Base-by-base conservation (phyloP, 2,329 filamentous ascomycete genomes). In the Aureobasidium sp. region DNA sequence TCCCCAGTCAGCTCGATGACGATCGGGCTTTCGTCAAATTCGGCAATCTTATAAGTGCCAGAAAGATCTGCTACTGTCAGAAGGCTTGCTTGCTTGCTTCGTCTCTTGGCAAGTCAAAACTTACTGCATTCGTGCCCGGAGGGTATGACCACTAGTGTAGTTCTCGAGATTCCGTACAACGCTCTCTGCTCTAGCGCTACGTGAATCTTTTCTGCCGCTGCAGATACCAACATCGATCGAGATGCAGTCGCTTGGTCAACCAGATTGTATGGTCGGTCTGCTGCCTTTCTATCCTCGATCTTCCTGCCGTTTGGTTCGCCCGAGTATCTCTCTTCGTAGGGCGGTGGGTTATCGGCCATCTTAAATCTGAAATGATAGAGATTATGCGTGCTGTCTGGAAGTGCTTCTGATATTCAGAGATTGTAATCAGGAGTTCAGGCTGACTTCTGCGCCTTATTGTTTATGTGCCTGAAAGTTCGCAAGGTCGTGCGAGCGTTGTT, bases 211-310 rank as follows among this genome's bases (percentile, higher is more conserved):
- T 64, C 11, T 66, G 66, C n/a, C 64, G 68, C 39, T 67, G 44
- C 24, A 70, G 68, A 67, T n/a, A 72, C 70, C 62, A 71, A 69
- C 57, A 70, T 69, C 15, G 65, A 66, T 52, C 70, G 66, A 17
- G 69, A 72, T 35, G 66, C 59, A 27, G 64, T 66, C 44, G 71
- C 66, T 64, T 72, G 69, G 35, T 70, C 67, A 17, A 67, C 62
- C 31, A 72, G 68, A 60, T 63, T 72, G 61, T 68, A 66, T 19
- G 62, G 64, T 15, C 66, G 65, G n/a, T 61, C 39, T 19, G 67
- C 64, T 19, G 24, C 11, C 56, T 60, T 56, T 5, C 14, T 22
- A 11, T 60, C 45, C 49, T 64, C 47, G 49, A 48, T 45, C 27
- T 62, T 14, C 22, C 19, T 42, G 54, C 35, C 44, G 35, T 47